Conservation (phyloP, 805 yeast genomes). For the Priceomyces medius region DNA sequence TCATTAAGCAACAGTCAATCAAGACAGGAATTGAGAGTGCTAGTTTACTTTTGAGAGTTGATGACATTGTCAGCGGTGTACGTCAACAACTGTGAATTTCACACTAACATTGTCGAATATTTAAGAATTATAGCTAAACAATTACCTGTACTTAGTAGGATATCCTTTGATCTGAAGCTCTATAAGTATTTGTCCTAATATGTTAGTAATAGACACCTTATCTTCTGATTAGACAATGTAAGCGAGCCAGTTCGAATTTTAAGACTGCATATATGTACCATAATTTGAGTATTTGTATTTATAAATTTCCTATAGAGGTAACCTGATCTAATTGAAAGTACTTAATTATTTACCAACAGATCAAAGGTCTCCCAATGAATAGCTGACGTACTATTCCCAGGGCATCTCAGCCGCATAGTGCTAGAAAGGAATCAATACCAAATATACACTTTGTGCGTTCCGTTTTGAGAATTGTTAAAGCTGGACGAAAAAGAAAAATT, state of each 20-base stretch:
- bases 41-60: slow-evolving; percentile 89
- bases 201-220: neutral
- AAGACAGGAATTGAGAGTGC: slow-evolving; percentile 99
- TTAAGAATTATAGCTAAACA: neutral
- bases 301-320: slow-evolving; percentile 1
- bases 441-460: neutral
- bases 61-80: slow-evolving; percentile 96
- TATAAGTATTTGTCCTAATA: neutral
- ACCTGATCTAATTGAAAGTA: neutral
- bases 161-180: neutral
- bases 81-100: slow-evolving; percentile 44
- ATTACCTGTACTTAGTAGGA: neutral
- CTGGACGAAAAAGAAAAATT: neutral
- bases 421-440: neutral
- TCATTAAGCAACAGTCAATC: slow-evolving; percentile 91
- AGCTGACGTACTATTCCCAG: neutral
- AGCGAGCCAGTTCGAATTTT: neutral
- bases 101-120: neutral
- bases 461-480: neutral
- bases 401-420: slow-evolving; percentile 2
- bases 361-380: slow-evolving; percentile 1
- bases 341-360: slow-evolving; percentile 1
- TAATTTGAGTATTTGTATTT: neutral
- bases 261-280: neutral
- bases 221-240: neutral